Evolutionary conservation across 2,329 filamentous ascomycete genomes (phyloP), one percentile per base, ranked within the genome.

Genomic region (Fonsecaea multimorphosa): DNA sequence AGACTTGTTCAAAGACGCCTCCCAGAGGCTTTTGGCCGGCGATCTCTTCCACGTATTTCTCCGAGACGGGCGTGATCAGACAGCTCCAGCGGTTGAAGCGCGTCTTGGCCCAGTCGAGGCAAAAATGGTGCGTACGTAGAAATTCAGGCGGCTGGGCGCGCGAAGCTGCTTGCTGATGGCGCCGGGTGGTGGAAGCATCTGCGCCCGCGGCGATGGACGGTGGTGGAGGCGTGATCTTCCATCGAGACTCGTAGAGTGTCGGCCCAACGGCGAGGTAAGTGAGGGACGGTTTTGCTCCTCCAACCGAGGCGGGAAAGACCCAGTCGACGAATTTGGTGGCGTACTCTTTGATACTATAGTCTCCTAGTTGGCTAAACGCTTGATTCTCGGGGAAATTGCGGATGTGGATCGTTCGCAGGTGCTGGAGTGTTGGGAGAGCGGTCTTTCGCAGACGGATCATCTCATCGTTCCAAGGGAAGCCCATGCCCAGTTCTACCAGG

Each of bases 381-480:
- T 69, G 64, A 32, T 66, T 71, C 56, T 71, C 68, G 22, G 71
- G 71, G 58, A 73, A 73, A 53, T 73, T 73, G 24, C 71, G 70
- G 34, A 73, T 70, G 36, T 73, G 71, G 34, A 73, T 72, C 8
- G 71, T 73, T 31, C 59, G 56, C 22, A 73, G 67, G 34, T 64
- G 54, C 34, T 63, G 40, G 22, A 73, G 68, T 3, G 65, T 68
- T 2, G 68, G 71, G 7, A 71, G 63, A 19, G 59, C 60, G 1
- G 70, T 71, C 60, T 65, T 70, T 8, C 69, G 63, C n/a, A 73
- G 32, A 12, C 71, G 61, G 36, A 73, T 62, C 31, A 69, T 66
- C 61, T 73, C 71, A 53, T 73, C 70, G 51, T 68, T 68, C 71
- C 71, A 73, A 9, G 72, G 71, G 38, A 72, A 73, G 19, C 71